These are phyloP conservation scores for Dissophora ornata DNA, from an alignment of 192 early-diverging fungal genomes.

Conservation along the genomic window DNA sequence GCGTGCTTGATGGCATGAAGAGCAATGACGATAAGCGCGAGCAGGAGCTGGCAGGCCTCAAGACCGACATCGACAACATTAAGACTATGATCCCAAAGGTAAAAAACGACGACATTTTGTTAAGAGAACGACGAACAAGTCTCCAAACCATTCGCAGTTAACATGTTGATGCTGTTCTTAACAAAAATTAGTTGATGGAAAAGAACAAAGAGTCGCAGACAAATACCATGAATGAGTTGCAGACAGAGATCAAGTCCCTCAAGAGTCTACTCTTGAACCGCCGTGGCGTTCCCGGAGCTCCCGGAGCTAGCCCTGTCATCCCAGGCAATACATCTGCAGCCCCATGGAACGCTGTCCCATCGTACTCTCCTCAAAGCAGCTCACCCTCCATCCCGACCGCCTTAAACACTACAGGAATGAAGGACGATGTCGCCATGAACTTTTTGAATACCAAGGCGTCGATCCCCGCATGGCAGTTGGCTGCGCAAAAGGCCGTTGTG, in stretches of 20 bases:
- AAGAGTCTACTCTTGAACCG: conserved; percentile 89
- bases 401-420: no score
- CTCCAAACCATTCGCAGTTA: no score
- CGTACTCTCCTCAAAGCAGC: not conserved
- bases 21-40: conserved; percentile 70
- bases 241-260: conserved; percentile 91
- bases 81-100: conserved; percentile 79
- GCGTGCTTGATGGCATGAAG: conserved; percentile 67
- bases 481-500: conserved; percentile 25
- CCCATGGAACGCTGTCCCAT: conserved; percentile 39
- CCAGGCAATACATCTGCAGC: conserved; percentile 34
- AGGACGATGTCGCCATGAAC: conserved; percentile 11
- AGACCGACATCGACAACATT: conserved; percentile 76
- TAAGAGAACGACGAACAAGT: no score
- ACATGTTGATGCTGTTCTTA: no score
- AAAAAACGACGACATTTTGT: no score
- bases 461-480: conserved; percentile 77
- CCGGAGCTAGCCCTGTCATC: no score
- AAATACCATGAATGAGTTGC: conserved; percentile 78
- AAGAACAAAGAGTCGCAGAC: conserved; percentile 75
- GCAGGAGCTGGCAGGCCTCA: conserved; percentile 73
- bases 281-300: conserved; percentile 49
- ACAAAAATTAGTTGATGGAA: conserved; percentile 72
- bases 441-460: conserved; percentile 41
- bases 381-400: not conserved